Percentiles rank a stretch among this genome's conserved stretches.
Conservation (phyloP, 2,329 filamentous ascomycete genomes). For the Aspergillus sp. region DNA sequence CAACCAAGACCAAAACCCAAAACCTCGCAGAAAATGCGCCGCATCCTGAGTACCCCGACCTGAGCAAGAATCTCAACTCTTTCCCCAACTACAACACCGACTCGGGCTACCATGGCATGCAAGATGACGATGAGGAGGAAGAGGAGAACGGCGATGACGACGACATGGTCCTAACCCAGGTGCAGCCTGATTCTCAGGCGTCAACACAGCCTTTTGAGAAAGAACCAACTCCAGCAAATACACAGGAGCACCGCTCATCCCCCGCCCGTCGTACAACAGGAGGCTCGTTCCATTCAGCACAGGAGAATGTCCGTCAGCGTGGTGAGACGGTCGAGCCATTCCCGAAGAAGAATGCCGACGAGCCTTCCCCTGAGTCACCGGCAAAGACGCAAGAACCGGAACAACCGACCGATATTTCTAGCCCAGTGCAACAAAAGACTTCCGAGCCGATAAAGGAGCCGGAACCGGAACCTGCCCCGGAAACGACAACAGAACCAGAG, state of each 20-base stretch:
- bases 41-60: slow-evolving; percentile 30
- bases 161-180: slow-evolving; percentile 36
- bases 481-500: slow-evolving; percentile 3
- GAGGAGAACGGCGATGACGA: slow-evolving; percentile 40
- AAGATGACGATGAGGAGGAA: slow-evolving; percentile 37
- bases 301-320: slow-evolving; percentile 36
- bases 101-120: slow-evolving; percentile 50
- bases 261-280: slow-evolving; percentile 41
- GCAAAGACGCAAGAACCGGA: slow-evolving; percentile 10
- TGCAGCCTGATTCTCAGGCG: slow-evolving; percentile 31
- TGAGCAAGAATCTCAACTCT: slow-evolving; percentile 37
- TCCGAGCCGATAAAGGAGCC: slow-evolving; percentile 4
- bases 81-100: slow-evolving; percentile 44
- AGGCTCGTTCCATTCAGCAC: slow-evolving; percentile 49
- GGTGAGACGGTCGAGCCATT: slow-evolving; percentile 38
- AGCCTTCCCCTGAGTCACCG: slow-evolving; percentile 13
- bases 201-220: slow-evolving; percentile 36
- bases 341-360: slow-evolving; percentile 19
- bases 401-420: neutral
- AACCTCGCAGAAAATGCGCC: slow-evolving; percentile 5
- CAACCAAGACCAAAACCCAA: slow-evolving; percentile 21
- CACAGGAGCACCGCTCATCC: slow-evolving; percentile 24
- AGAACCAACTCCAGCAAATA: slow-evolving; percentile 18
- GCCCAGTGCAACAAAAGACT: neutral
- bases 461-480: neutral